These are phyloP conservation scores for Rutstroemia sydowiana DNA, from an alignment of 2,329 filamentous ascomycete genomes.

Conservation along the genomic window DNA sequence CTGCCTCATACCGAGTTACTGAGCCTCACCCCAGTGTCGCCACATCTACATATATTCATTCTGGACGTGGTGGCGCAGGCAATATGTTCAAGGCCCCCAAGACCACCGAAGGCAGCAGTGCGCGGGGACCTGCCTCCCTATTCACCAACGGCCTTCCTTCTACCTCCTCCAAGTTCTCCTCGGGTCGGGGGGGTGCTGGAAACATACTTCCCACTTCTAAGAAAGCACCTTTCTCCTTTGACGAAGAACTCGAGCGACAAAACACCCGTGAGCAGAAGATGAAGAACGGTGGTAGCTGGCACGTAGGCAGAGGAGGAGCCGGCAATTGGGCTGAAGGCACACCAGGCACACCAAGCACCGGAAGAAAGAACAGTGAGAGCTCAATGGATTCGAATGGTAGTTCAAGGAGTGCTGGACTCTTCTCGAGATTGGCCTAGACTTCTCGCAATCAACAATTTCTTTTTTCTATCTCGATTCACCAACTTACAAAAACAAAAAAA, in stretches of 20 bases:
- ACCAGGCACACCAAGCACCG: not conserved
- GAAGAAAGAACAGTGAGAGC: constrained; percentile 1
- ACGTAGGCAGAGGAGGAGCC: constrained; percentile 28
- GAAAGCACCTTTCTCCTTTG: constrained; percentile 28
- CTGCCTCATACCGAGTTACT: constrained; percentile 22
- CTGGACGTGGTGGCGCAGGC: constrained; percentile 28
- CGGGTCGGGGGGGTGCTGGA: constrained; percentile 29
- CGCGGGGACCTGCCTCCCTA: constrained; percentile 26
- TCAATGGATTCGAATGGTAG: not conserved
- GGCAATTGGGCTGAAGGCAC: constrained; percentile 18
- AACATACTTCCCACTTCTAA: constrained; percentile 26
- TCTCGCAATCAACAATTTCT: not conserved
- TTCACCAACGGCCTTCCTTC: constrained; percentile 22
- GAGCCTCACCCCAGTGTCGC: constrained; percentile 28
- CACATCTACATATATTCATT: constrained; percentile 22
- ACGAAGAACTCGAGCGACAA: constrained; percentile 28
- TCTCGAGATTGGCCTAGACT: constrained; percentile 1
- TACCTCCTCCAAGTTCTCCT: constrained; percentile 22
- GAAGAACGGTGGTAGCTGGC: constrained; percentile 21
- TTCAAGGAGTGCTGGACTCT: not conserved
- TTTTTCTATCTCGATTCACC: not conserved
- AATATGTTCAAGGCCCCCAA: constrained; percentile 28
- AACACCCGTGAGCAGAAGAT: constrained; percentile 24
- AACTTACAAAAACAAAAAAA: not conserved
- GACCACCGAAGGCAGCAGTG: constrained; percentile 20